Base-by-base conservation (phyloP, 768 basidiomycete species). In the Amylocystis lapponica region DNA sequence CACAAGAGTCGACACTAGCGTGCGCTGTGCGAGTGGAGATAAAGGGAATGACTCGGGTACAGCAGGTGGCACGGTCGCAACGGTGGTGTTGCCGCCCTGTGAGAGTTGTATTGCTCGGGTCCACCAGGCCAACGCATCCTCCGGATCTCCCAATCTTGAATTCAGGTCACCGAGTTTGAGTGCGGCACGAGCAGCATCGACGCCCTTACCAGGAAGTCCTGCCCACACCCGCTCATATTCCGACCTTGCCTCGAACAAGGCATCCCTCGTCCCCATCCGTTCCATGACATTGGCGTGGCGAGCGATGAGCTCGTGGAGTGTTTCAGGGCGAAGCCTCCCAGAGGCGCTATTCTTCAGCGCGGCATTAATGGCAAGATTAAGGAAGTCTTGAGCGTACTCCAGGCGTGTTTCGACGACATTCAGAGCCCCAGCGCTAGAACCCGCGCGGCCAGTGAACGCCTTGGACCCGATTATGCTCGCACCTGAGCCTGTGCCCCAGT, bases 121-220 rank as follows among this genome's bases (percentile, higher is more conserved):
- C 86, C 86, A 89, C 86, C 86, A 88, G 21, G 64, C 53, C 33
- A 83, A 52, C 4, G 84, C 84, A 33, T 75, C 75, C 8, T 66
- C 64, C 8, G 60, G 50, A 19, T 78, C 65, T 5, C 78, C 77
- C 20, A 86, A 61, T 27, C 78, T 71, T 39, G 67, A 64, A 56
- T 69, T 76, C 43, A 88, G 58, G 56, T 87, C 76, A 11, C 86
- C 86, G 1, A 89, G 66, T 62, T 82, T 86, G 25, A 70, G 61
- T 5, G 86, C 83, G 31, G 76, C 56, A 19, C 72, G 77, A 16
- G 79, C 76, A 7, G 78, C 70, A 36, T 71, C 64, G 1, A 66
- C 36, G 8, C 69, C 71, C 30, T 62, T 57, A 13, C 41, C 69
- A 10, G 63, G 56, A 20, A 75, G 57, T 14, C 64, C 60, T 5